Conservation (phyloP, 1,139 yeast genomes). For the Fermentozyma sake region DNA sequence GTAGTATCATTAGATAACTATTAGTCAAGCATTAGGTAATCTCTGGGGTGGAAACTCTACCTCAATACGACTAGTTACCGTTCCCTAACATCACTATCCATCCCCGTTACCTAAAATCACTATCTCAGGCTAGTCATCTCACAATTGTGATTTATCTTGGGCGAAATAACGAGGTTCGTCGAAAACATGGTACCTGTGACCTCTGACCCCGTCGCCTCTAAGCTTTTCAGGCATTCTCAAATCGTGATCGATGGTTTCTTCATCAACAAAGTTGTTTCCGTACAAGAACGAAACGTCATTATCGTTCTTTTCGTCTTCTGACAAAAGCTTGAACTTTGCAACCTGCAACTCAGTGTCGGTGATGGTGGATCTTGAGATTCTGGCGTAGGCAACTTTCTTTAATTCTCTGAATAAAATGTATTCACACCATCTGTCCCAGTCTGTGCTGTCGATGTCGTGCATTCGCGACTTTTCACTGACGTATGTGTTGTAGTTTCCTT, state of each 20-base stretch:
- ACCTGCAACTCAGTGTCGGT: constrained; percentile 96
- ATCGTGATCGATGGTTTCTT: constrained; percentile 53
- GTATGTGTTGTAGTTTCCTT: constrained; percentile 89
- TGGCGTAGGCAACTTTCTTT: constrained; percentile 88
- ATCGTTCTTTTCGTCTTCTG: constrained; percentile 34
- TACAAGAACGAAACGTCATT: constrained; percentile 44
- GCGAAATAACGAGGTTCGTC: constrained; percentile 81
- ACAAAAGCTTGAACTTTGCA: constrained; percentile 76
- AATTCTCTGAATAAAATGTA: constrained; percentile 84
- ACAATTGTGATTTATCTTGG: constrained; percentile 11
- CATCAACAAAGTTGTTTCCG: constrained; percentile 53
- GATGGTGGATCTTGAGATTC: constrained; percentile 88
- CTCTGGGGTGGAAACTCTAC: no score
- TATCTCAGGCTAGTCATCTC: neutral
- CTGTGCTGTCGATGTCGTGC: constrained; percentile 89
- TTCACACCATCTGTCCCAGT: constrained; percentile 99
- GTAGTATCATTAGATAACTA: no score
- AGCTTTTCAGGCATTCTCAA: constrained; percentile 79
- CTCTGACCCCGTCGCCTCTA: constrained; percentile 92
- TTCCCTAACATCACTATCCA: no score
- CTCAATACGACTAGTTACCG: no score
- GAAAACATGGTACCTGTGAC: constrained; percentile 90
- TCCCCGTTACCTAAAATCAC: no score
- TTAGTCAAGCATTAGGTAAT: no score
- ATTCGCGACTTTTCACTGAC: constrained; percentile 81